These are phyloP conservation scores for Dactylonectria estremocensis DNA, from an alignment of 2,329 filamentous ascomycete species.

Conservation along the genomic window DNA sequence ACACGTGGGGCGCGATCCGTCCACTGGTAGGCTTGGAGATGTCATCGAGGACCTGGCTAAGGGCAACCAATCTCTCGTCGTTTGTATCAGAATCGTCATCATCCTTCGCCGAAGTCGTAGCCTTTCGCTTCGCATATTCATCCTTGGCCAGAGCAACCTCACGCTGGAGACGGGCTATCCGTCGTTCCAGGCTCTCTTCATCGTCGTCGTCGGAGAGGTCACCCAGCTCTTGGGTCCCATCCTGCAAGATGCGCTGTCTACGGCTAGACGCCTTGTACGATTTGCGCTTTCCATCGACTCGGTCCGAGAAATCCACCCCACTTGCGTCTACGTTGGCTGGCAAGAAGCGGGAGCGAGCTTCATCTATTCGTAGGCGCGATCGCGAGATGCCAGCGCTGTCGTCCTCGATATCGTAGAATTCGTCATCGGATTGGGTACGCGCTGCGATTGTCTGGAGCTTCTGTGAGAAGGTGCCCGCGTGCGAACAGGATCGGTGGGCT, in stretches of 20 bases:
- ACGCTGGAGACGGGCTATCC: conserved; percentile 84
- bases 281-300: conserved; percentile 85
- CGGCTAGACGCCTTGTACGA: conserved; percentile 85
- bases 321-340: conserved; percentile 82
- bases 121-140: conserved; percentile 71
- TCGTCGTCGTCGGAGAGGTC: conserved; percentile 83
- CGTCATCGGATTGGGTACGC: conserved; percentile 73
- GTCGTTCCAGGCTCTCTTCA: conserved; percentile 82
- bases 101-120: conserved; percentile 61
- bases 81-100: conserved; percentile 61
- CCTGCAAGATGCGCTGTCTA: conserved; percentile 73
- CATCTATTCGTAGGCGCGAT: conserved; percentile 80
- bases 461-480: conserved; percentile 42
- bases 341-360: conserved; percentile 86
- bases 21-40: conserved; percentile 61
- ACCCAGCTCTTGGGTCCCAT: conserved; percentile 77
- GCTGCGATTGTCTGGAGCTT: conserved; percentile 66
- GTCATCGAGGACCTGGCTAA: conserved; percentile 81
- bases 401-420: conserved; percentile 74
- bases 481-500: conserved; percentile 50
- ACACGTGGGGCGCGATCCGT: conserved; percentile 27
- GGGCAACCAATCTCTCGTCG: conserved; percentile 67
- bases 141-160: conserved; percentile 84
- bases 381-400: conserved; percentile 80
- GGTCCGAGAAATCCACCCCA: conserved; percentile 90